Base-by-base conservation (phyloP, 2,329 filamentous ascomycete species). In the Epichloe brachyelytri region DNA sequence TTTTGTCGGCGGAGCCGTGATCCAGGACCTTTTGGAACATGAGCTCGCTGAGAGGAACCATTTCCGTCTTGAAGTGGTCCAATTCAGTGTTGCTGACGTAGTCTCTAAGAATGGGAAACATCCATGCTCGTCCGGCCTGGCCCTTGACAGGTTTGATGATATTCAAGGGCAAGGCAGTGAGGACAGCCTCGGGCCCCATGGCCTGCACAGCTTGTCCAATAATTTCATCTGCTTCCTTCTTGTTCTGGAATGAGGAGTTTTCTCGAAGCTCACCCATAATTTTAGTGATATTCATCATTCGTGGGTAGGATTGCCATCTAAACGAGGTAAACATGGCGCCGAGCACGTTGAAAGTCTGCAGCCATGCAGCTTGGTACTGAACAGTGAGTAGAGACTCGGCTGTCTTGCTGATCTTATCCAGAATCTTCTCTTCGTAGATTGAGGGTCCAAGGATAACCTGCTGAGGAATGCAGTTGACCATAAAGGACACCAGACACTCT, bases 311-410 rank as follows among this genome's bases (percentile, higher is more conserved):
- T 53, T 83, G 83, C 91, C 91, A 97, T 59, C 85, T 81, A 53
- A 96, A 72, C 2, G 84, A 78, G 60, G 95, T 88, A 57, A 95
- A 95, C 72, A 95, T 86, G 50, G 88, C 86, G 7, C 82, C 82
- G 37, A 95, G 75, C 7, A 96, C 86, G 58, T 83, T 88, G 71
- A 97, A 97, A 1, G 94, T 89, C 65, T 98, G 90, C 69, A 86
- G 82, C 88, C 91, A 96, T 3, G 93, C 93, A 26, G 85, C 82
- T 69, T 97, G 93, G 63, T 90, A 98, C 62, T 93, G 93, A 39
- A 97, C 82, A 48, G 82, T 90, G 44, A 98, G 75, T 7, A 97
- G 74, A 38, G 84, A 79, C 55, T 84, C 83, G 0, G 86, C 82
- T 3, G 77, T 76, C 62, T 80, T 85, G 12, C 86, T 83, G 20